Percentiles rank a stretch among this genome's conserved stretches.
Conservation (phyloP, 345 rosid genomes). For the Aquilaria malaccensis region DNA sequence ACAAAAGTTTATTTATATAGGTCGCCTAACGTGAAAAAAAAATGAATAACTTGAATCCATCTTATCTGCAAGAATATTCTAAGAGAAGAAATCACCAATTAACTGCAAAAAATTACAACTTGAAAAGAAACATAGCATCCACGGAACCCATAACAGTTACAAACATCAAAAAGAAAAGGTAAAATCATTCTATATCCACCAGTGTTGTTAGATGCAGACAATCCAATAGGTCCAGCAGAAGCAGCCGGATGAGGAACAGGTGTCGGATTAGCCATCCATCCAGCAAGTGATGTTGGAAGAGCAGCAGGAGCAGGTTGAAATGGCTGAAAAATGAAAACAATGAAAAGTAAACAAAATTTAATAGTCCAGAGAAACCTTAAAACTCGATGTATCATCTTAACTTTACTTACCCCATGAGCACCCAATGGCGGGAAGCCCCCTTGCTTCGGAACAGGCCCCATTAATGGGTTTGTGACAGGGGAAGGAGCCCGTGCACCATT, state of each 20-base stretch:
- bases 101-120: no score
- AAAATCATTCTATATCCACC: conserved; percentile 25
- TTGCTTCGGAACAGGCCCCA: conserved; percentile 54
- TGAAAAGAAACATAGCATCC: no score
- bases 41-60: no score
- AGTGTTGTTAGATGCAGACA: conserved; percentile 50
- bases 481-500: conserved; percentile 71
- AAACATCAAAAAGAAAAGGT: not conserved
- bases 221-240: conserved; percentile 65
- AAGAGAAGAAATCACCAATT: no score
- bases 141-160: not conserved
- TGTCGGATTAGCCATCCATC: conserved; percentile 79
- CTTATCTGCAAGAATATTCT: no score
- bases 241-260: conserved; percentile 62
- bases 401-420: conserved; percentile 65
- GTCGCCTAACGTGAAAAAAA: no score
- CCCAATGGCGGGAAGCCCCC: conserved; percentile 50
- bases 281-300: conserved; percentile 60
- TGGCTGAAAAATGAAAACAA: conserved; percentile 36
- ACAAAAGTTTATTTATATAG: no score
- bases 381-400: not conserved
- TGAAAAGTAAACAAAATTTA: conserved; percentile 14
- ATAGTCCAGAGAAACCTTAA: conserved; percentile 8
- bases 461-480: conserved; percentile 69
- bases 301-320: conserved; percentile 63